Conservation (phyloP, 108 stramenopile species). For the Stephanodiscus minutulus region DNA sequence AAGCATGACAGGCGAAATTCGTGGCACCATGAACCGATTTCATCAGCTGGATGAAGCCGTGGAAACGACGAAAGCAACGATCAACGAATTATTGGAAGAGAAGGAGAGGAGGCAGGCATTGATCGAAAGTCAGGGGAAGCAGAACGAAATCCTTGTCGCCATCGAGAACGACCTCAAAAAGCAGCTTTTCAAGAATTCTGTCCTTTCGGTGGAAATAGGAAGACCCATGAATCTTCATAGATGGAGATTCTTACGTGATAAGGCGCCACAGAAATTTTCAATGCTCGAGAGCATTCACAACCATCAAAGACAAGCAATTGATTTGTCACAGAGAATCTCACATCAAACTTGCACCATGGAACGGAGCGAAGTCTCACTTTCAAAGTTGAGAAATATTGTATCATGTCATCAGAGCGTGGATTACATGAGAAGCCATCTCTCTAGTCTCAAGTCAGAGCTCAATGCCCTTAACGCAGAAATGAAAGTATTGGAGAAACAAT, state of each 20-base stretch:
- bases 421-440: constrained; percentile 6
- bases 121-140: constrained; percentile 15
- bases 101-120: background rate
- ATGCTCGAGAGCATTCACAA: constrained; percentile 15
- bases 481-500: background rate
- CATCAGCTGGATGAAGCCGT: constrained; percentile 1
- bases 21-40: constrained; percentile 5
- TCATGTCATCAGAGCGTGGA: background rate
- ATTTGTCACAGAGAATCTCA: background rate
- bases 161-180: constrained; percentile 17
- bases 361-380: background rate
- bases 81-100: constrained; percentile 6
- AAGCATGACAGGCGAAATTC: background rate
- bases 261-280: background rate
- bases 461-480: constrained; percentile 5
- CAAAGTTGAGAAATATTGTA: constrained; percentile 7
- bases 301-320: constrained; percentile 5
- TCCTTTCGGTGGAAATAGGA: constrained; percentile 15
- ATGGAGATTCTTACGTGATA: constrained; percentile 15
- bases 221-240: constrained; percentile 24
- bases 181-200: constrained; percentile 15
- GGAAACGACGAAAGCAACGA: background rate
- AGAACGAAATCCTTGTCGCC: constrained; percentile 8
- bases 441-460: background rate
- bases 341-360: constrained; percentile 4